Base-by-base conservation (phyloP, 257 asterid species). In the Fraxinus anomala region DNA sequence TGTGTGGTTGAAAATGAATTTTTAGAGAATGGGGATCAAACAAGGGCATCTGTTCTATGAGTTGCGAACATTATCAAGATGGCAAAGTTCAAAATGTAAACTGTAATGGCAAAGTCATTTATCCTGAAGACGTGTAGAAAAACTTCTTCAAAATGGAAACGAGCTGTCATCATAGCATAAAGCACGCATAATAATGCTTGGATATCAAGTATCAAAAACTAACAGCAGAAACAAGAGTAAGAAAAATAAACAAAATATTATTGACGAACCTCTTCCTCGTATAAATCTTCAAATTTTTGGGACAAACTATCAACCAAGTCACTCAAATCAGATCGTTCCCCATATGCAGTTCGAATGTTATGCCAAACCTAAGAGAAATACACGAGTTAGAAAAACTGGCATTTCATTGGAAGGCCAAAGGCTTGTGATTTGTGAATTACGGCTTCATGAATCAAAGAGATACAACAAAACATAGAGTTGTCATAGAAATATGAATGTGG, bases 201-300 rank as follows among this genome's bases (percentile, higher is more conserved):
- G 19, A 63, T 10, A 26, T 63, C 34, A 10, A 26, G 21, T 10
- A 23, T 63, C 69, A 63, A 23, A 10, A 23, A 23, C 14, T n/a
- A 24, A 63, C 34, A 63, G 11, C 68, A 63, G 33, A 63, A 63
- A 63, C 19, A 3, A 56, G 69, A 56, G 69, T 61, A 59, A 69
- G 36, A 66, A 40, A 81, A 73, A 68, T 70, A 80, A 80, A 70
- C 31, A 71, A 63, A 78, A 74, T 3, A 24, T 23, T 23, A 77
- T 1, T 69, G 85, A 84, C 80, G 72, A 56, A 96, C 99, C 97
- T 96, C 96, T 82, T 89, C 81, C 80, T 88, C 89, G 34, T 91
- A 96, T 56, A 91, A 81, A 74, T 84, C 93, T 87, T 93, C 98
- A 77, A 96, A 96, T 74, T 78, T 87, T 40, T 86, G 78, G 76